These are phyloP conservation scores for Trichoderma sp. DNA, from an alignment of 2,329 filamentous ascomycete genomes.

Conservation along the genomic window DNA sequence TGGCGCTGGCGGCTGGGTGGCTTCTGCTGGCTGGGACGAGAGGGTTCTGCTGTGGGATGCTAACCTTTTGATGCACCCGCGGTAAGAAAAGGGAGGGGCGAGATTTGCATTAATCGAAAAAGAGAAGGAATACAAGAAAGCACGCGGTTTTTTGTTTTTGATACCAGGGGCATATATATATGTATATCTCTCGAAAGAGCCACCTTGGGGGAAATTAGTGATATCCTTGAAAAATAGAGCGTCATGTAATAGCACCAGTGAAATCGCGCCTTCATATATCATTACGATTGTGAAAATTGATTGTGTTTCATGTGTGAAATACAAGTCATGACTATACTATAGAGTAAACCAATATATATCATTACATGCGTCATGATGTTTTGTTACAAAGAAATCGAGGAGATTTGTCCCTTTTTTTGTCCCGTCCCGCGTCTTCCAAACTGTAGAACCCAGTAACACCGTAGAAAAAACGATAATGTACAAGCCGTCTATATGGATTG, in stretches of 20 bases:
- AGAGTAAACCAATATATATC: conserved; percentile 6
- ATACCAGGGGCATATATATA: neutral
- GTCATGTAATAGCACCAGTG: neutral
- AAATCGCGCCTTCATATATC: neutral
- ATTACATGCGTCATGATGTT: conserved; percentile 7
- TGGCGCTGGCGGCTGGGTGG: conserved; percentile 92
- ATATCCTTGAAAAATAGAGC: neutral
- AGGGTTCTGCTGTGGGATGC: conserved; percentile 91
- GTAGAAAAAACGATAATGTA: conserved; percentile 10
- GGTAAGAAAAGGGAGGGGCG: conserved; percentile 21
- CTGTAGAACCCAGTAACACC: conserved; percentile 10
- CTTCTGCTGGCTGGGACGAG: conserved; percentile 94
- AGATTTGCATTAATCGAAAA: neutral
- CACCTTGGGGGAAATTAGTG: no score
- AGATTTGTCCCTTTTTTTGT: conserved; percentile 16
- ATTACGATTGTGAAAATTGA: neutral
- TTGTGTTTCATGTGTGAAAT: neutral
- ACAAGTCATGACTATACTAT: conserved; percentile 13
- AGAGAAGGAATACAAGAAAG: neutral
- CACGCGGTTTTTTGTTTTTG: neutral
- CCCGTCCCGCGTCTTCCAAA: conserved; percentile 6
- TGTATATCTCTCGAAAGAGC: neutral
- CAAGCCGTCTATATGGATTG: conserved; percentile 12
- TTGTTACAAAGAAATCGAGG: neutral
- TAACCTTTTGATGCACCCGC: conserved; percentile 46